phyloP scores from a whole-genome alignment of 208 protist species.

The Crithidia sp. region DNA sequence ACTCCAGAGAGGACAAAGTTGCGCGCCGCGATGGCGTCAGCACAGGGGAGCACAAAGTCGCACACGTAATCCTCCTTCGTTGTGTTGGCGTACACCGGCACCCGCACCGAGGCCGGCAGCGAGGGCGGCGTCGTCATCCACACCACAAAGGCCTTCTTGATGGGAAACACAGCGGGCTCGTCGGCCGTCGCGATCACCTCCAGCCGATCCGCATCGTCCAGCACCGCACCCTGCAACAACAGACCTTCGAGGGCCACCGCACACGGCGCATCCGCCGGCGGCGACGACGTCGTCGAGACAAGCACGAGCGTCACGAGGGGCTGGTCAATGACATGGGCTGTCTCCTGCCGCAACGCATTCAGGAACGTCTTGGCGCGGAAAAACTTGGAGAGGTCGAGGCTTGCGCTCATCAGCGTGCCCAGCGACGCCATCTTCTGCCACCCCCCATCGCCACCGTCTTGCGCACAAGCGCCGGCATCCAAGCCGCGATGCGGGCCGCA shows the following conservation, averaged over 20 bases:
- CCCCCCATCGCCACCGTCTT: conserved; percentile 75
- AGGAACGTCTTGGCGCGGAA: conserved; percentile 95
- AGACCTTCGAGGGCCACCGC: conserved; percentile 75
- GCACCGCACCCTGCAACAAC: conserved; percentile 84
- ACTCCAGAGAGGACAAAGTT: conserved; percentile 90
- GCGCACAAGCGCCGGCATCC: conserved; percentile 89
- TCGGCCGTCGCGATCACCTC: conserved; percentile 84
- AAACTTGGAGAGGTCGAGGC: conserved; percentile 86
- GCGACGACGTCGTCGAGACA: conserved; percentile 53
- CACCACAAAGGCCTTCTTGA: conserved; percentile 76
- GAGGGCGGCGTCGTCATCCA: conserved; percentile 48
- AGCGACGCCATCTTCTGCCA: conserved; percentile 65
- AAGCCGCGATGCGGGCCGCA: conserved; percentile 70
- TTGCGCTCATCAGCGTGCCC: conserved; percentile 68
- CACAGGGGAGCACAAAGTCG: conserved; percentile 88
- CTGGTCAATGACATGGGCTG: conserved; percentile 72
- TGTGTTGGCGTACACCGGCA: conserved; percentile 89
- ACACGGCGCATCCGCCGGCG: conserved; percentile 53
- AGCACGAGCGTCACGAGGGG: conserved; percentile 86
- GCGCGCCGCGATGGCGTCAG: conserved; percentile 46
- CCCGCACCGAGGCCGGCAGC: conserved; percentile 42
- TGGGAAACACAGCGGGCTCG: conserved; percentile 76
- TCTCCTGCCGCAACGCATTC: conserved; percentile 96
- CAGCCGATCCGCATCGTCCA: conserved; percentile 70
- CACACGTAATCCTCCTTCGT: conserved; percentile 87